Base-by-base conservation (phyloP, 257 asterid genomes). In the Nicotiana noctiflora region DNA sequence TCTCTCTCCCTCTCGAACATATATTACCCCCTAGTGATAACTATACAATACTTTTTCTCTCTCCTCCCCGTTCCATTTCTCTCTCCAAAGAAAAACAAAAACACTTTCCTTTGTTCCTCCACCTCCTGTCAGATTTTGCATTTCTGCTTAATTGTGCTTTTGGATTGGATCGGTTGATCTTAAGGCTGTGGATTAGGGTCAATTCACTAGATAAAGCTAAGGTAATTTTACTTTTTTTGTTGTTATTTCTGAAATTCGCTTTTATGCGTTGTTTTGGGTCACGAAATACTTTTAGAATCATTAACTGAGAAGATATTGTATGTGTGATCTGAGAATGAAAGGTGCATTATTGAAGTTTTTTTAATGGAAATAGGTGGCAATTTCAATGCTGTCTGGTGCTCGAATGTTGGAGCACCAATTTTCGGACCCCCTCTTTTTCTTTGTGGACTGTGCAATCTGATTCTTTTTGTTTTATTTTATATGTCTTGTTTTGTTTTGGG, bases 111-210 rank as follows among this genome's bases (percentile, higher is more conserved):
- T 79, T 62, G 23, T 78, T 77, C n/a, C 52, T 57, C 53, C 34
- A 31, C 32, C 32, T 31, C 80, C 46, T 40, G 7, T 59, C 76
- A 17, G 27, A 44, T 46, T 70, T 70, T 70, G 34, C 57, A 44
- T 70, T 68, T 52, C 82, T n/a, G 61, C 75, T 81, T 70, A 78
- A 82, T 86, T 85, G 2, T 70, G 83, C 86, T 68, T 59, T 83
- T 79, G 37, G 89, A 81, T 85, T 90, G 87, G 91, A 88, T 90
- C 94, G 84, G 86, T 80, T 77, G 76, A 57, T 57, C 63, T 57
- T 57, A 57, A 57, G 21, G 32, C 34, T 21, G 59, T 13, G 37
- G 37, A 72, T 72, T 72, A 21, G 13, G 59, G 76, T n/a, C 8
- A 44, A 46, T 19, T 63, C 75, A 56, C 49, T 63, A 70, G 34